These are phyloP conservation scores for Trichoderma koningiopsis DNA, from an alignment of 2,329 filamentous ascomycete species.

Conservation along the genomic window DNA sequence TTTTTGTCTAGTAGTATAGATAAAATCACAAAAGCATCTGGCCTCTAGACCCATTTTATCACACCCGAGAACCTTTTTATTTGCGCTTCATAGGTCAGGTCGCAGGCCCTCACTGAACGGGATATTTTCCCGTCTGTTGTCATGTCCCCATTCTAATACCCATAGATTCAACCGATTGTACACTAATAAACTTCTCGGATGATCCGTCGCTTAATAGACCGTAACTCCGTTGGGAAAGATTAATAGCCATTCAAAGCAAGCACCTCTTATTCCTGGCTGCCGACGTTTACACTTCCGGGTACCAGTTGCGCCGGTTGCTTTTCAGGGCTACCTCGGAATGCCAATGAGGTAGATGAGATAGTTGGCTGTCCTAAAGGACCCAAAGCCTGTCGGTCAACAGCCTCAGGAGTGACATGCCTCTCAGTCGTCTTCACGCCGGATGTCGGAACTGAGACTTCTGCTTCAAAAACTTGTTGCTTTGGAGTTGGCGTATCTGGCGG, in stretches of 20 bases:
- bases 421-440: neutral
- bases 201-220: slow-evolving; percentile 18
- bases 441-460: neutral
- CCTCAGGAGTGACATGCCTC: slow-evolving; percentile 27
- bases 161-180: slow-evolving; percentile 18
- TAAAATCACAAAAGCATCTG: slow-evolving; percentile 3
- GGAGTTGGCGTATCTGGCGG: slow-evolving; percentile 34
- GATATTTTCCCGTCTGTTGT: neutral
- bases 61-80: neutral
- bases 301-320: slow-evolving; percentile 45
- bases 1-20: slow-evolving; percentile 14
- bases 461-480: slow-evolving; percentile 10
- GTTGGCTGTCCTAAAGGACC: slow-evolving; percentile 30
- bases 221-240: slow-evolving; percentile 22
- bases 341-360: slow-evolving; percentile 49
- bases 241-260: slow-evolving; percentile 23
- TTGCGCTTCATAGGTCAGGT: neutral
- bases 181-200: slow-evolving; percentile 16
- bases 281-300: slow-evolving; percentile 37
- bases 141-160: slow-evolving; percentile 17
- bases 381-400: slow-evolving; percentile 20
- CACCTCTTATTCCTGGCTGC: slow-evolving; percentile 34
- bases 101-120: neutral
- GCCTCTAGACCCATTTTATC: slow-evolving; percentile 4
- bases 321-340: slow-evolving; percentile 64